Conservation (phyloP, 345 rosid genomes). For the Litchi chinensis region DNA sequence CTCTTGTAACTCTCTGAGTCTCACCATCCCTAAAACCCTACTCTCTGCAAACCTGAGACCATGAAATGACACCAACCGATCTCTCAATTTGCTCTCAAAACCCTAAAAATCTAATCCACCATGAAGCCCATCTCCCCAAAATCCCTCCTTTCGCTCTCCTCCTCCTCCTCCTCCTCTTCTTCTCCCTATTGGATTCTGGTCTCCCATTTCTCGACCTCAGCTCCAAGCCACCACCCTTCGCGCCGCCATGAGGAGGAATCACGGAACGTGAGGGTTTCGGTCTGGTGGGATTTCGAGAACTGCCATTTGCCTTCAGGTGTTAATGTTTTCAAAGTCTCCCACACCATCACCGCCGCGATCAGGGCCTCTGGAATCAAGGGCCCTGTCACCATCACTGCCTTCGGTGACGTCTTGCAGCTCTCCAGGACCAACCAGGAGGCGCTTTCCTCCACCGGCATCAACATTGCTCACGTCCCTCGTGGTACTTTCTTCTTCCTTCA, state of each 20-base stretch:
- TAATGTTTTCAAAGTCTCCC: conserved; percentile 62
- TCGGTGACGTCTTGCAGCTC: conserved; percentile 70
- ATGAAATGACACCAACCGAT: not conserved
- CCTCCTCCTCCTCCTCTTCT: conserved; percentile 27
- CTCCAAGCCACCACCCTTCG: conserved; percentile 3
- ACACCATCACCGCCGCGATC: conserved; percentile 57
- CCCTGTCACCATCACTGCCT: conserved; percentile 76
- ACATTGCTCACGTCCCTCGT: conserved; percentile 64
- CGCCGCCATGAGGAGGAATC: conserved; percentile 51
- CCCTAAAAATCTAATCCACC: not conserved
- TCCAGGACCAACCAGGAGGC: conserved; percentile 76
- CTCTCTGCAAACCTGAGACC: not conserved
- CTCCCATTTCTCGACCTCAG: conserved; percentile 42
- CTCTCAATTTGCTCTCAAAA: not conserved
- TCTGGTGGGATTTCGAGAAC: conserved; percentile 99
- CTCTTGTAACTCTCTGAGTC: not conserved
- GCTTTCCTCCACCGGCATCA: conserved; percentile 72
- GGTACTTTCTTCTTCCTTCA: conserved; percentile 38
- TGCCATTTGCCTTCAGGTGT: conserved; percentile 61
- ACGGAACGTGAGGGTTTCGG: conserved; percentile 60
- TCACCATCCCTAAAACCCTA: conserved; percentile 14
- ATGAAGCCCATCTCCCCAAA: conserved; percentile 2
- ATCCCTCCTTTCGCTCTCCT: conserved; percentile 16
- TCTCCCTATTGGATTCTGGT: conserved; percentile 26
- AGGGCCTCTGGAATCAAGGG: conserved; percentile 80